Conservation (phyloP, 1,284 basidiomycete genomes). For the Cutaneotrichosporon dermatis region DNA sequence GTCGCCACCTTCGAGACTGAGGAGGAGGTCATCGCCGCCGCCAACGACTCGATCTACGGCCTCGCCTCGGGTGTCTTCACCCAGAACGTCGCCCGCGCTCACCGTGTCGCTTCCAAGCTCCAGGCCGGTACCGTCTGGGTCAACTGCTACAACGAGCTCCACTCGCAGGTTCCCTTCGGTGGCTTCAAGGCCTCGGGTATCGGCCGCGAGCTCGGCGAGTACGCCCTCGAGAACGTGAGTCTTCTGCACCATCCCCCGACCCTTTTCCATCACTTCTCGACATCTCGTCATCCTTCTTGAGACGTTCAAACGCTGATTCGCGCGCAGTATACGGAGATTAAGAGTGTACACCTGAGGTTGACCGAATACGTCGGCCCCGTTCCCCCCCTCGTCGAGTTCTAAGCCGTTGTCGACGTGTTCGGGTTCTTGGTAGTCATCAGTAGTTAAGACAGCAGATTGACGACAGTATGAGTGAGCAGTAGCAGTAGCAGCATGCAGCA, state of each 20-base stretch:
- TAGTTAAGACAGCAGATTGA: too few species aligned
- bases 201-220: slow-evolving; percentile 54
- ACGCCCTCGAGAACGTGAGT: slow-evolving; percentile 49
- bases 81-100: slow-evolving; percentile 67
- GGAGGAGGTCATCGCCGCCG: slow-evolving; percentile 67
- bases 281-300: too few species aligned
- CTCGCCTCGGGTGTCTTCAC: slow-evolving; percentile 84
- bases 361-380: slow-evolving; percentile 20
- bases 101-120: slow-evolving; percentile 69
- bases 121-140: slow-evolving; percentile 66
- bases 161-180: slow-evolving; percentile 71
- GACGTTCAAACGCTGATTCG: too few species aligned
- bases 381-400: background rate
- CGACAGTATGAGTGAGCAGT: too few species aligned
- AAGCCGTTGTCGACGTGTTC: too few species aligned
- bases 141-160: slow-evolving; percentile 68
- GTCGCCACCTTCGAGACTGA: slow-evolving; percentile 65
- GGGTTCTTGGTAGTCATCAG: too few species aligned
- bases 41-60: slow-evolving; percentile 83
- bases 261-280: too few species aligned
- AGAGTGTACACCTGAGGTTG: slow-evolving; percentile 75
- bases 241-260: too few species aligned
- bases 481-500: too few species aligned
- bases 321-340: slow-evolving; percentile 65
- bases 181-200: slow-evolving; percentile 63